Evolutionary conservation across 2,329 filamentous ascomycete species (phyloP), one percentile per base, ranked within the genome.

Genomic region (Simplicillium sp.): DNA sequence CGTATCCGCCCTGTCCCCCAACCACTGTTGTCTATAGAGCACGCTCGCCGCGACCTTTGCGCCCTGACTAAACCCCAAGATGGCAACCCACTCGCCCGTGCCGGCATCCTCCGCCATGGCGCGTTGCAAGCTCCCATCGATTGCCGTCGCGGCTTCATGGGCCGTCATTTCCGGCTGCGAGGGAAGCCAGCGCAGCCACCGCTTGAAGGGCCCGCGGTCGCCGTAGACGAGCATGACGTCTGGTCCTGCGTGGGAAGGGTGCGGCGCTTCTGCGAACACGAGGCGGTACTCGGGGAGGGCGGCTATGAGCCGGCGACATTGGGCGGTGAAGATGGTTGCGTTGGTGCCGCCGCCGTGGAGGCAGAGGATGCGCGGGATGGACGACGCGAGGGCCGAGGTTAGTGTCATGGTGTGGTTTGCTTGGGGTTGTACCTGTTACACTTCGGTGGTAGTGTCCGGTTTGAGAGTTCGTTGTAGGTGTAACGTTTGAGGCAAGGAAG

Each of bases 291-390:
- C 60, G 7, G 69, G 59, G 1, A 84, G 68, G 17, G 48, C 50
- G 35, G 53, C 48, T 29, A 49, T 46, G 31, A 68, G 42, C 34
- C 63, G 62, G 44, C 81, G 80, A 47, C 75, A 73, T 61, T 86
- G 82, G 14, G 67, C 56, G 44, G 67, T 62, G 65, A 85, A 85
- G 53, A 84, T 74, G 36, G 67, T 57, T 12, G 70, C 75, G 49
- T 80, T 84, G 45, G 77, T 75, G 44, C 82, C 82, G 50, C 81
- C 82, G 52, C 82, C 82, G 58, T 86, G 82, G 11, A 86, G 73
- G 58, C 80, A 85, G 49, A 86, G 76, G 46, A 86, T 75, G 38
- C 81, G 76, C 3, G 80, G 80, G 20, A 25, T 25, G 20, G 20
- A 25, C 20, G 20, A 25, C 9, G 20, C 20, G 6, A 25, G 20